Conservation (phyloP, 345 rosid genomes). For the Corymbia maculata region DNA sequence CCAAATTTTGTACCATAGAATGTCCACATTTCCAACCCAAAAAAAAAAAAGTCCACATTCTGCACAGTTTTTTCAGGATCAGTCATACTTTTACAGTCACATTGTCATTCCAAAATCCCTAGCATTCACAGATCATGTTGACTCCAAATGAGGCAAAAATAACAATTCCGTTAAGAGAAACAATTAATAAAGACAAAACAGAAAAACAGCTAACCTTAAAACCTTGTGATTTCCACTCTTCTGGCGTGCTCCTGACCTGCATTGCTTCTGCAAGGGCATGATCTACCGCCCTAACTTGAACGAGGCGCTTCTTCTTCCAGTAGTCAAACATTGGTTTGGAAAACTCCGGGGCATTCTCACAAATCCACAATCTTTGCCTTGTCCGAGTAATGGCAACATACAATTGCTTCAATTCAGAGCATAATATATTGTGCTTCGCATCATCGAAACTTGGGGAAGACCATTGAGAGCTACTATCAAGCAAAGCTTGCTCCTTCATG, state of each 20-base stretch:
- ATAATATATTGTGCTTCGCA: conserved; percentile 26
- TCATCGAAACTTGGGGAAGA: conserved; percentile 17
- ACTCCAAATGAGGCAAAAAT: background rate
- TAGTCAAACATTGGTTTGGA: conserved; percentile 19
- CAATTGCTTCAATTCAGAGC: conserved; percentile 27
- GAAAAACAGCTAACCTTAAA: conserved; percentile 14
- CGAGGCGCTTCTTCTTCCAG: conserved; percentile 12
- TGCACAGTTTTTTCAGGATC: background rate
- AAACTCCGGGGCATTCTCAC: conserved; percentile 26
- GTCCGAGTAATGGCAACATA: conserved; percentile 41
- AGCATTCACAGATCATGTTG: background rate
- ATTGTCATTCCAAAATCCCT: background rate
- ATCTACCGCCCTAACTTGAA: conserved; percentile 24
- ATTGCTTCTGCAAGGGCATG: conserved; percentile 21
- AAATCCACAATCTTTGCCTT: conserved; percentile 43
- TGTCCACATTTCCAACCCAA: background rate
- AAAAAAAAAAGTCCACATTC: background rate
- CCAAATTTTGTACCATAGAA: background rate
- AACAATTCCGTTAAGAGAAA: background rate
- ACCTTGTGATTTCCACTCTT: conserved; percentile 36
- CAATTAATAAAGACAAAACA: too few relatives aligned
- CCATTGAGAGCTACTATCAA: background rate
- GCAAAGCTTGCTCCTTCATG: conserved; percentile 5
- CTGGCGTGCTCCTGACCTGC: conserved; percentile 34
- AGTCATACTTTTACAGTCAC: background rate